Evolutionary conservation across 305 asterid genomes (phyloP), one percentile per base, ranked within the genome.

Genomic region (Fraxinus nigra): DNA sequence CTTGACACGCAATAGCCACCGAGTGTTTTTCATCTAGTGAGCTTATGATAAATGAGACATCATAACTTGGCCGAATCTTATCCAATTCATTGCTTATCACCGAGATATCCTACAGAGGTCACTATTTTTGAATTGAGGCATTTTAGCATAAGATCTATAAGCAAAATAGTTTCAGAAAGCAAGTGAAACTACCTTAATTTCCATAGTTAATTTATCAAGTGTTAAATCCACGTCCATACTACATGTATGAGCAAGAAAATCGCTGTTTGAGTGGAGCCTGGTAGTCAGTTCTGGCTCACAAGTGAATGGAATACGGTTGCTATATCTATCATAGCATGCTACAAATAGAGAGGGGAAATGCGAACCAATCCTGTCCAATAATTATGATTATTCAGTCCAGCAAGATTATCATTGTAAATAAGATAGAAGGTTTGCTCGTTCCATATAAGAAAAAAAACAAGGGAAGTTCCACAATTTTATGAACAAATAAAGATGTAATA

Each of bases 311-410:
- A 88, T 79, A 14, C 79, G 77, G 77, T 92, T 93, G 78, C 70
- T 28, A 80, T 80, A 85, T 85, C 33, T 84, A 86, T 93, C 97
- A 76, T 67, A 85, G 86, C 92, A 90, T 54, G 79, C 92, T 84
- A 93, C 72, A 3, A 63, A 69, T 63, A 92, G 77, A 80, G 82
- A 38, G 61, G 85, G 87, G 78, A 81, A 84, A 82, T 22, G 79
- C 38, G 84, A 84, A 34, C 93, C 97, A 82, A 90, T 88, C 88
- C 97, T 90, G 92, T 83, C 78, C 82, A 88, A 74, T 76, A 78
- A 77, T 59, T 35, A 77, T 61, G n/a, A 8, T 9, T 75, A 59
- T 51, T 72, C 33, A 82, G 24, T 40, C 54, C 72, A 79, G 75
- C 72, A 63, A n/a, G 65, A 61, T 7, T 72, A 54, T 22, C 18